A percentile compares a stretch with the other conserved stretches of the same genome.
Conservation (phyloP, 2,329 filamentous ascomycete genomes). For the Trichoderma atrobrunneum region DNA sequence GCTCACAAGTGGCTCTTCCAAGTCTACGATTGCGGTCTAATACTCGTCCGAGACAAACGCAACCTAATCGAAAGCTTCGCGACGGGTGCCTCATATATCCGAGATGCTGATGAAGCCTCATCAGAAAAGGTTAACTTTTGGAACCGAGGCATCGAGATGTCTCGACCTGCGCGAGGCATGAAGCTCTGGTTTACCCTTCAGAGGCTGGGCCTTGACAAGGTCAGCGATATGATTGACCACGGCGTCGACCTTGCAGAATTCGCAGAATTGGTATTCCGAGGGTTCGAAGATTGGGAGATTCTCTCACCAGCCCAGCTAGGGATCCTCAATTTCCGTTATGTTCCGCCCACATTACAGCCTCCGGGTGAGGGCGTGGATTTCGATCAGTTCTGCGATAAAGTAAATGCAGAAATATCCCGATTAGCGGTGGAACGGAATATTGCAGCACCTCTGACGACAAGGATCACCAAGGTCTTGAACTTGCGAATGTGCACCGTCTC, state of each 20-base stretch:
- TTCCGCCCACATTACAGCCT: not conserved
- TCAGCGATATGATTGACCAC: conserved; percentile 28
- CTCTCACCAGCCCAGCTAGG: conserved; percentile 25
- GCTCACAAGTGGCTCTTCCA: conserved; percentile 31
- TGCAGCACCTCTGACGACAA: conserved; percentile 21
- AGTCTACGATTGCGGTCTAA: conserved; percentile 26
- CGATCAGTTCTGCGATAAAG: not conserved
- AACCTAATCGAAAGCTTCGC: conserved; percentile 26
- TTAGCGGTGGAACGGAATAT: conserved; percentile 16
- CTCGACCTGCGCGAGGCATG: conserved; percentile 26
- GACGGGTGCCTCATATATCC: conserved; percentile 27
- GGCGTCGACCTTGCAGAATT: conserved; percentile 25
- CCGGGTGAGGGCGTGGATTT: not conserved
- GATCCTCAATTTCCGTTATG: conserved; percentile 26
- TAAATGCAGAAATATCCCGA: conserved; percentile 17
- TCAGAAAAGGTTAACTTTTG: conserved; percentile 28
- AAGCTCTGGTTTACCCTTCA: conserved; percentile 29
- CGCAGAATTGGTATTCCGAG: conserved; percentile 22
- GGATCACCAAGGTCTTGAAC: conserved; percentile 15
- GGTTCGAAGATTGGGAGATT: conserved; percentile 25
- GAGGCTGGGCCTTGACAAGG: conserved; percentile 24
- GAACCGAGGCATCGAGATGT: conserved; percentile 29
- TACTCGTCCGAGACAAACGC: conserved; percentile 24
- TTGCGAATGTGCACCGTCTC: conserved; percentile 21
- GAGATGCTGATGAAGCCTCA: conserved; percentile 27